These are phyloP conservation scores for Trametes polyzona DNA, from an alignment of 1,284 basidiomycete species.

Conservation along the genomic window DNA sequence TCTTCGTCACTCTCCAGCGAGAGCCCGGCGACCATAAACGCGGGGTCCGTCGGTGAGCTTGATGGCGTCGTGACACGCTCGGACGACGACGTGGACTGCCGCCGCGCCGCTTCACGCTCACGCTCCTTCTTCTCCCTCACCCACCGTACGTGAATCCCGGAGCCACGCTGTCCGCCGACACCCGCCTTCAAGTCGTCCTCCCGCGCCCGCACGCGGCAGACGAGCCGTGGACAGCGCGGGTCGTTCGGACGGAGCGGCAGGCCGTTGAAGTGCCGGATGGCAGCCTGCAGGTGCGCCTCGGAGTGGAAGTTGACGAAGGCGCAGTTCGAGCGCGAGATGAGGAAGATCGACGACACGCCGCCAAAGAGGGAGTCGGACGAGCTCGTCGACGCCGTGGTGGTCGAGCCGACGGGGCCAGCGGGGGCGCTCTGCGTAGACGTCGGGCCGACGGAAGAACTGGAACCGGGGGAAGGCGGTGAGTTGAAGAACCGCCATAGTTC, in stretches of 20 bases:
- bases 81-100: conserved; percentile 28
- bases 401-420: conserved; percentile 15
- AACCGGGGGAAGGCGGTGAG: conserved; percentile 32
- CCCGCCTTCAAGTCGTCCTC: conserved; percentile 91
- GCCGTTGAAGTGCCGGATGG: conserved; percentile 78
- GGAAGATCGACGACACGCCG: conserved; percentile 87
- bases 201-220: conserved; percentile 83
- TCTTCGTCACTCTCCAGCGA: conserved; percentile 49
- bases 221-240: conserved; percentile 74
- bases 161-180: conserved; percentile 89
- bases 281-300: conserved; percentile 64
- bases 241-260: conserved; percentile 68
- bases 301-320: conserved; percentile 90
- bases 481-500: conserved; percentile 91
- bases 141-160: conserved; percentile 84
- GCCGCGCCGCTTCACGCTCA: conserved; percentile 21
- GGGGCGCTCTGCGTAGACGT: conserved; percentile 24
- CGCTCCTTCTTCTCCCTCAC: conserved; percentile 62
- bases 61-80: conserved; percentile 34
- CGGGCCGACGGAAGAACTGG: conserved; percentile 20
- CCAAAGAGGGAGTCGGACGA: conserved; percentile 33
- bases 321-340: conserved; percentile 91
- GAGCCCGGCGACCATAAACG: conserved; percentile 29
- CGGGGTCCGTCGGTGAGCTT: conserved; percentile 29
- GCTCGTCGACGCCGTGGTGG: conserved; percentile 15